phyloP scores from a whole-genome alignment of 768 basidiomycete species.

The Ephemerocybe angulata region DNA sequence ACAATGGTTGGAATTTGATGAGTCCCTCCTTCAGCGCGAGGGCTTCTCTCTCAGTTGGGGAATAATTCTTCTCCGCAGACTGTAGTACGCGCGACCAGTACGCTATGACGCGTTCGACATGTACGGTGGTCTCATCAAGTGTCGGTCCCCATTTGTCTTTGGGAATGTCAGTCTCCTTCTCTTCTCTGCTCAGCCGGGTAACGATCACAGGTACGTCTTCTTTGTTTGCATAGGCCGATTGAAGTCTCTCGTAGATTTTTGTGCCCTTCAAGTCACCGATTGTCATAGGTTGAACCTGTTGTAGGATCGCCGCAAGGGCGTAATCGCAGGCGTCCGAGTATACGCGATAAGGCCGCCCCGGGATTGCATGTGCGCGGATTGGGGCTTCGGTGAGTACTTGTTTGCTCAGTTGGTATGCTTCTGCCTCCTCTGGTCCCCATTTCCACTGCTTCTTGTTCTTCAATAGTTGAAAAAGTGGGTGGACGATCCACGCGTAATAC shows the following conservation, averaged over 20 bases:
- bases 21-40: constrained; percentile 36
- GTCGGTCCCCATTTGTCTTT: constrained; percentile 17
- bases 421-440: constrained; percentile 21
- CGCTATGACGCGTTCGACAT: constrained; percentile 24
- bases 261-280: constrained; percentile 28
- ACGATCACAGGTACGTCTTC: too few relatives aligned
- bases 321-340: constrained; percentile 35
- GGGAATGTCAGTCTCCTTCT: constrained; percentile 15
- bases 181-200: too few relatives aligned
- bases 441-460: constrained; percentile 23
- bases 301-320: constrained; percentile 24
- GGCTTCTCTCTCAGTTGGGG: constrained; percentile 36
- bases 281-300: constrained; percentile 29
- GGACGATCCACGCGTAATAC: constrained; percentile 29
- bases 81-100: too few relatives aligned
- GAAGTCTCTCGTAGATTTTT: constrained; percentile 19
- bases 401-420: constrained; percentile 28
- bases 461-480: constrained; percentile 31
- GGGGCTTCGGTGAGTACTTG: constrained; percentile 27
- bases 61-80: constrained; percentile 34
- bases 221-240: too few relatives aligned
- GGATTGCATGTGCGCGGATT: constrained; percentile 27
- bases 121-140: constrained; percentile 29
- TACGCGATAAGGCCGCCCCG: constrained; percentile 28
- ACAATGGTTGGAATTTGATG: constrained; percentile 30